Evolutionary conservation across 2,329 filamentous ascomycete genomes (phyloP).

Genomic region (Colletotrichum tofieldiae): DNA sequence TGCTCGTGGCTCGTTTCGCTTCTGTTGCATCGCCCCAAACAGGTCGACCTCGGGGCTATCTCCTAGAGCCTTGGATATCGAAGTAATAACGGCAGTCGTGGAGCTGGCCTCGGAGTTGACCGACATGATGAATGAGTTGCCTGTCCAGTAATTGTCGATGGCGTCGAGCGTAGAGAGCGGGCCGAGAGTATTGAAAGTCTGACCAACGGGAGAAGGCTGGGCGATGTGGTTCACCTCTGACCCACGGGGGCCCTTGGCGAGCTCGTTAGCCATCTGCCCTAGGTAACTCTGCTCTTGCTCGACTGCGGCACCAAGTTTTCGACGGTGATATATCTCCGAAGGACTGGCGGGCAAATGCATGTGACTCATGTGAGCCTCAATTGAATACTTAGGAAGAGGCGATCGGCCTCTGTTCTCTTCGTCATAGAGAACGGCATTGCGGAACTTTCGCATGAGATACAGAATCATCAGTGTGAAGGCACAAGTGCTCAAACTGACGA

Average conservation of each 20-base stretch:
- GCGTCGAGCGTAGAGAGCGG: not conserved
- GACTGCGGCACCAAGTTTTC: conserved; percentile 11
- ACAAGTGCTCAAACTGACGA: conserved; percentile 17
- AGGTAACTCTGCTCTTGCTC: not conserved
- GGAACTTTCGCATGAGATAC: conserved; percentile 27
- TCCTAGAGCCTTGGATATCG: not conserved
- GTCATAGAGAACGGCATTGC: conserved; percentile 12
- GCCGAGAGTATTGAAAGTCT: not conserved
- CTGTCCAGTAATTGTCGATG: conserved; percentile 14
- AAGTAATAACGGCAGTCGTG: conserved; percentile 16
- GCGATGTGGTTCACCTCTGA: not conserved
- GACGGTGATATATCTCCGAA: conserved; percentile 23
- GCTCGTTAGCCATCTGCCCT: not conserved
- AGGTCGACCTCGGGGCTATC: not conserved
- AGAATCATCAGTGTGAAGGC: conserved; percentile 13
- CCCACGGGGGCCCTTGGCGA: not conserved
- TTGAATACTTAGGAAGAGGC: not conserved
- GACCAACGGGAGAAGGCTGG: not conserved
- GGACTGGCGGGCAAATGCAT: conserved; percentile 26
- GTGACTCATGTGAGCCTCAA: conserved; percentile 4
- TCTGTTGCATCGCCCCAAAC: conserved; percentile 11
- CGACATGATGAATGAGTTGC: not conserved
- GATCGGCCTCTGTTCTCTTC: conserved; percentile 26
- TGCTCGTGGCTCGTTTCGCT: not conserved
- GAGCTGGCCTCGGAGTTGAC: conserved; percentile 20